phyloP scores from a whole-genome alignment of 768 basidiomycete genomes.

The Trametes maxima region DNA sequence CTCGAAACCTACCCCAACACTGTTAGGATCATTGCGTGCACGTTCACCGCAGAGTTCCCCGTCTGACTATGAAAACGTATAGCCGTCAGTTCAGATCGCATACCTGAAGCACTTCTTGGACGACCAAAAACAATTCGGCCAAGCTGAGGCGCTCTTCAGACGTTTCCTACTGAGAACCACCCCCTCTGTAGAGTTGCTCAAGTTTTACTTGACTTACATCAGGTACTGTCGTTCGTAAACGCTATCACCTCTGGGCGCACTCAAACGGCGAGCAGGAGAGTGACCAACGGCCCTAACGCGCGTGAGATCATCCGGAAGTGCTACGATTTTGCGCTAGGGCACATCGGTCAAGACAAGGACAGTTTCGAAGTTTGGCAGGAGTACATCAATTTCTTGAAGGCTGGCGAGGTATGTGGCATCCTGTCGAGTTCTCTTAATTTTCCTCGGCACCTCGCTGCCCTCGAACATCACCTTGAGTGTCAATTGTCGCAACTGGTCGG shows the following conservation, averaged over 20 bases:
- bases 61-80: slow-evolving; percentile 23
- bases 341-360: slow-evolving; percentile 91
- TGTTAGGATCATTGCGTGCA: slow-evolving; percentile 46
- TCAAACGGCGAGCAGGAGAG: slow-evolving; percentile 48
- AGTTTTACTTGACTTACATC: slow-evolving; percentile 92
- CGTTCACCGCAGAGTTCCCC: slow-evolving; percentile 26
- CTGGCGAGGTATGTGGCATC: slow-evolving; percentile 62
- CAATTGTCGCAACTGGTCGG: neutral
- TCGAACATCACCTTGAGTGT: neutral
- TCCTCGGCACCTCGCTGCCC: slow-evolving; percentile 9
- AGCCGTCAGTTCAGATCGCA: slow-evolving; percentile 84
- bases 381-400: slow-evolving; percentile 86
- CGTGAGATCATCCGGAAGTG: slow-evolving; percentile 83
- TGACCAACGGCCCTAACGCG: slow-evolving; percentile 65
- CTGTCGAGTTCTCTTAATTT: neutral
- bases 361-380: slow-evolving; percentile 93
- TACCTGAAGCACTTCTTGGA: slow-evolving; percentile 79
- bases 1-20: slow-evolving; percentile 89
- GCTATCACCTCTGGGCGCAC: slow-evolving; percentile 15
- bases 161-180: slow-evolving; percentile 76
- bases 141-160: slow-evolving; percentile 88
- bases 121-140: slow-evolving; percentile 62
- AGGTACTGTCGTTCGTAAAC: slow-evolving; percentile 54
- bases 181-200: slow-evolving; percentile 89
- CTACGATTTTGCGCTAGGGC: slow-evolving; percentile 89